Evolutionary conservation across 2,329 filamentous ascomycete genomes (phyloP).

Genomic region (Phialophora tarda): DNA sequence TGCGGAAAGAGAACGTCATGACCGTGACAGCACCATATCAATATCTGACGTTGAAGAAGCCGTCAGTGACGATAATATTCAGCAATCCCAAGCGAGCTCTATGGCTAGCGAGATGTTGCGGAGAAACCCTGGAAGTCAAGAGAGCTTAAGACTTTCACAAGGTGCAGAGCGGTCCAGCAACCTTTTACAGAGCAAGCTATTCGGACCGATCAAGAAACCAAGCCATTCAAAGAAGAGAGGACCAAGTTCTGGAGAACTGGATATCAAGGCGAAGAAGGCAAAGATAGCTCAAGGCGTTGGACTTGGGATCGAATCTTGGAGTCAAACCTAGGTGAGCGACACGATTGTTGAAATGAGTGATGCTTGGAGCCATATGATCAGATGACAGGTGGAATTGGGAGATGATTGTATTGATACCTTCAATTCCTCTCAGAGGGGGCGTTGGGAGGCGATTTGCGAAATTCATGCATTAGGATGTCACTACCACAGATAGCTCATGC

Average conservation of each 20-base stretch:
- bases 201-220: constrained; percentile 65
- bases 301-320: constrained; percentile 59
- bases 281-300: constrained; percentile 58
- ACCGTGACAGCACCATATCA: constrained; percentile 85
- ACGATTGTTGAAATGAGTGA: constrained; percentile 26
- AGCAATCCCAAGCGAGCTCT: constrained; percentile 77
- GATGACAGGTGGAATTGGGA: constrained; percentile 15
- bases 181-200: constrained; percentile 66
- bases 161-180: constrained; percentile 53
- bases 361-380: constrained; percentile 25
- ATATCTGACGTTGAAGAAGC: constrained; percentile 62
- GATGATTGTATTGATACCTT: constrained; percentile 33
- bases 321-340: constrained; percentile 23
- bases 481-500: constrained; percentile 40
- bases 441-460: constrained; percentile 11
- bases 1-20: constrained; percentile 60
- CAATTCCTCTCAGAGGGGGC: constrained; percentile 22
- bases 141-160: constrained; percentile 44
- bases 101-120: constrained; percentile 77
- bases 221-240: constrained; percentile 52
- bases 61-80: constrained; percentile 66
- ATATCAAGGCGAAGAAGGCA: constrained; percentile 56
- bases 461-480: constrained; percentile 27
- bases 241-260: constrained; percentile 46
- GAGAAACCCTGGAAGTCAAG: constrained; percentile 55